Evolutionary conservation across 139 green algal genomes (phyloP), one percentile per base, ranked within the genome.

Genomic region (Raphidocelis subcapitata): DNA sequence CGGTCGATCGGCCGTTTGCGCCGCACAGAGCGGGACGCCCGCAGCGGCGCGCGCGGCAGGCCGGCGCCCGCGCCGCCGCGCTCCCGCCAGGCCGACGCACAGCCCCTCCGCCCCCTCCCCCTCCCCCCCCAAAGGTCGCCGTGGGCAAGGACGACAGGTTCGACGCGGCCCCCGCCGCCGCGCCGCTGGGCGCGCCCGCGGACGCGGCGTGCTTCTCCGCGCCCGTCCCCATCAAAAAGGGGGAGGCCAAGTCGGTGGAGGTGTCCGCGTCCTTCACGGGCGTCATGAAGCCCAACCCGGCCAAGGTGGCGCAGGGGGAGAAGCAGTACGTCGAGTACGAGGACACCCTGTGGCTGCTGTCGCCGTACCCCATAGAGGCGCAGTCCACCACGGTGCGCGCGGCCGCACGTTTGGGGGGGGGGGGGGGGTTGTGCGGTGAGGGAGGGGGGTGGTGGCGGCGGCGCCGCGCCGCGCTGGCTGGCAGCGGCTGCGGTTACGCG

Each of bases 281-380:
- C 14, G 76, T 85, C 26, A 82, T 91, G 77, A 74, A 31, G 49
- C 81, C 91, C 0, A 77, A 85, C 55, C 92, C 92, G 1, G 77
- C 76, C 3, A 73, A 88, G 51, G 78, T 95, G 2, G 31, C 26
- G 23, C 92, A 96, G 73, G 46, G 46, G 1, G 92, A 97, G 2
- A 36, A 59, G 18, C 92, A 97, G 85, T 79, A 85, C 1, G 81
- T 97, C 54, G 26, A 92, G 70, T 94, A 83, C 62, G 33, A 72
- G 2, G 87, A 81, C 67, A 87, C 77, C 28, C 35, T 83, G 26
- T 87, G 86, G 49, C 64, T 87, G 21, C 15, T 91, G 31, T 91
- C 82, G n/a, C 87, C 91, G 0, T 97, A 97, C 72, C 15, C 20
- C 0, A 76, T 92, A 32, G 49, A 72, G 4, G 65, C 64, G 3